A percentile compares a stretch with the other conserved stretches of the same genome.
Conservation (phyloP, 164 flowering plant genomes). For the Macadamia tetraphylla region DNA sequence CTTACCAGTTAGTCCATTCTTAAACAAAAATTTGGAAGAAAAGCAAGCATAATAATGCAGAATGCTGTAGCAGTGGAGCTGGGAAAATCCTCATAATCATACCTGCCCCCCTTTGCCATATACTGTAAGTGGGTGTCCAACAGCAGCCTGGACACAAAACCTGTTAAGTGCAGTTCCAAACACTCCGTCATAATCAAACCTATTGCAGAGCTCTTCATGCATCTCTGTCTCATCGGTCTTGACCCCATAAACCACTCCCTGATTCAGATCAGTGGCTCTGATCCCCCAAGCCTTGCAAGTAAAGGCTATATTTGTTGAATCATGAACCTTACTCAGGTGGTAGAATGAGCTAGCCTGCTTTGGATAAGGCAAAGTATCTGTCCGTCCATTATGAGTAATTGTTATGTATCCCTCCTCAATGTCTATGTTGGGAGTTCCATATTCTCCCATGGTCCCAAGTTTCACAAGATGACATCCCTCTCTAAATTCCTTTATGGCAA, state of each 20-base stretch:
- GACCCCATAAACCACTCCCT: slow-evolving; percentile 95
- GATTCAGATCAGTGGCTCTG: slow-evolving; percentile 91
- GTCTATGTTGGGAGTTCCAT: slow-evolving; percentile 96
- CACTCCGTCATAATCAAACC: slow-evolving; percentile 90
- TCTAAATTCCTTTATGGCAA: slow-evolving; percentile 84
- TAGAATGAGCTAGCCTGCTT: slow-evolving; percentile 96
- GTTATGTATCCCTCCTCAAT: slow-evolving; percentile 96
- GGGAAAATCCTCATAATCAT: slow-evolving; percentile 1
- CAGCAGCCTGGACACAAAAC: slow-evolving; percentile 92
- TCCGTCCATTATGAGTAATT: slow-evolving; percentile 88
- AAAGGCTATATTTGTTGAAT: slow-evolving; percentile 86
- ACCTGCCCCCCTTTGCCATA: slow-evolving; percentile 99
- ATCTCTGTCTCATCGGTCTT: slow-evolving; percentile 85
- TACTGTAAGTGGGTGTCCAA: slow-evolving; percentile 98
- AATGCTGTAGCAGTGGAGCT: not conserved
- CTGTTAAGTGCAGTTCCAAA: slow-evolving; percentile 93
- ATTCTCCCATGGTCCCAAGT: slow-evolving; percentile 98
- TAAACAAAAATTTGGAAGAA: not conserved
- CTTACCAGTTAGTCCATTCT: not conserved
- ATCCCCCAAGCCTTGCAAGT: slow-evolving; percentile 99
- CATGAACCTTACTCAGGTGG: slow-evolving; percentile 94
- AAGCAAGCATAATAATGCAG: not conserved
- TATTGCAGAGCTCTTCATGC: slow-evolving; percentile 87
- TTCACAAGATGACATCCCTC: slow-evolving; percentile 91
- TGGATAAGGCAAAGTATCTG: slow-evolving; percentile 93